Conservation (phyloP, 1,284 basidiomycete species). For the Amylostereum chailletii region DNA sequence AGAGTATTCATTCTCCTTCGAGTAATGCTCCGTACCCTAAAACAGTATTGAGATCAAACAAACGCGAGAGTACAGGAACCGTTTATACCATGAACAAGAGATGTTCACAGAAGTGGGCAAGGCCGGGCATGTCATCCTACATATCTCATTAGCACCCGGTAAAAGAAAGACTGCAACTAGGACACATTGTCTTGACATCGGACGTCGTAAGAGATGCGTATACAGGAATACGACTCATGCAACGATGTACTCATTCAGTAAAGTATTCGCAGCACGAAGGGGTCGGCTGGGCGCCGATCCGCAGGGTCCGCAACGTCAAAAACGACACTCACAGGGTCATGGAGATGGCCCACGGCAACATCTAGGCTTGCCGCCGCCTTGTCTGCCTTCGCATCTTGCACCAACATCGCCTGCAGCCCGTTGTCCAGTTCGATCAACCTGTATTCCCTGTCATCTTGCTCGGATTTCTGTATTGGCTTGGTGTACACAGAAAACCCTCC, state of each 20-base stretch:
- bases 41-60: constrained; percentile 13
- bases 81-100: constrained; percentile 85
- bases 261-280: too few relatives aligned
- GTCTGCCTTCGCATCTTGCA: constrained; percentile 86
- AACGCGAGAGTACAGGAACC: not conserved
- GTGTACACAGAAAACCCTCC: constrained; percentile 49
- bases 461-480: constrained; percentile 66
- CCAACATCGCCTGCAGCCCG: constrained; percentile 78
- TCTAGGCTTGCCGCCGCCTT: constrained; percentile 94
- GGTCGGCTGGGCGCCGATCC: too few relatives aligned
- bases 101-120: constrained; percentile 94
- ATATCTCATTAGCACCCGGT: not conserved
- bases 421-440: constrained; percentile 81
- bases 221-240: too few relatives aligned
- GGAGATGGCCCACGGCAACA: constrained; percentile 91
- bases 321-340: constrained; percentile 70
- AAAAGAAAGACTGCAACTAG: not conserved
- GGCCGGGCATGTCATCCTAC: constrained; percentile 79
- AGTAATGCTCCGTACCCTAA: constrained; percentile 77
- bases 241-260: too few relatives aligned
- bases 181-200: too few relatives aligned
- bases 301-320: not conserved
- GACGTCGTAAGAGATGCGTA: too few relatives aligned
- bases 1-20: constrained; percentile 88
- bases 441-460: constrained; percentile 73